Base-by-base conservation (phyloP, 1,284 basidiomycete species). In the Erythrobasidium hasegawianum region DNA sequence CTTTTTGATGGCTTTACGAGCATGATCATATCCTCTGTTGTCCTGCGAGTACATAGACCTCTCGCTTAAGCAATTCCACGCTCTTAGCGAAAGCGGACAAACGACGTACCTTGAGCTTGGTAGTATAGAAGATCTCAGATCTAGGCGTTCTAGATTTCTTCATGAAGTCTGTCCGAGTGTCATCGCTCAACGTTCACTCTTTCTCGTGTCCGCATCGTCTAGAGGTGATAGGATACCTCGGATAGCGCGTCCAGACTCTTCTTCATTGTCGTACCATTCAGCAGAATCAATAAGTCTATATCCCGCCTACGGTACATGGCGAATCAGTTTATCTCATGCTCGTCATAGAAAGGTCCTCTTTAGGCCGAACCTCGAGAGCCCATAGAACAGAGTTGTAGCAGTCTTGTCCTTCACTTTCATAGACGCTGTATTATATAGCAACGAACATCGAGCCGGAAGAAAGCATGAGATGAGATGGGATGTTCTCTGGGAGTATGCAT, bases 71-170 rank as follows among this genome's bases (percentile, higher is more conserved):
- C n/a, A n/a, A n/a, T n/a, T n/a, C n/a, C n/a, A n/a, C n/a, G n/a
- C n/a, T n/a, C n/a, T n/a, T n/a, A n/a, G n/a, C n/a, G n/a, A n/a
- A n/a, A n/a, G n/a, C n/a, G n/a, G n/a, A n/a, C n/a, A n/a, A n/a
- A n/a, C n/a, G n/a, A n/a, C n/a, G 16, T 14, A 47, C 43, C 68
- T 43, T 52, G 26, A 69, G 53, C 56, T 72, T 68, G 33, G 68
- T 59, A 24, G 62, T 83, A 66, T 81, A 76, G 68, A 88, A 73
- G 67, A 84, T 86, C 67, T 84, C 81, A 18, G 78, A 72, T 52
- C 85, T 82, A 0, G 83, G 84, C 16, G 81, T 68, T 0, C 85
- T 83, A 24, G 82, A 83, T 76, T 84, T 87, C 71, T 86, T 85
- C 50, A 84, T 87, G 9, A 59, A 70, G 8, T 57, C 64, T 65